Evolutionary conservation across 2,329 filamentous ascomycete species (phyloP), one percentile per base, ranked within the genome.

Genomic region (Calonectria pseudoturangicola): DNA sequence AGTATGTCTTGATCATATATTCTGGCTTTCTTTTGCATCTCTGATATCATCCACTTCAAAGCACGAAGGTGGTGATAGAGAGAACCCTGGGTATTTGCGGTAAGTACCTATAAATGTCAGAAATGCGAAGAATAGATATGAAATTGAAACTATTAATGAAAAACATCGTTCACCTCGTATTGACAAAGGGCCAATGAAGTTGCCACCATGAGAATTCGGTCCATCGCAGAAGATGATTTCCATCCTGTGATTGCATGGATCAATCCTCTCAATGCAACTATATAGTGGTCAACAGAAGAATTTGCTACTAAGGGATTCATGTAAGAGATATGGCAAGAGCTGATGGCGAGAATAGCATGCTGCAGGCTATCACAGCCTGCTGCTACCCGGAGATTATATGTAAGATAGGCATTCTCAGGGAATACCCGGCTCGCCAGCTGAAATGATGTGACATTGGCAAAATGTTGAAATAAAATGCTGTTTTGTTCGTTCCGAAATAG

Each of bases 211-310:
- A 71, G 25, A 18, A 71, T 51, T 4, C 68, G 43, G 18, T 71
- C 68, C 63, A 66, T 62, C 3, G 63, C 62, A 13, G 68, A 60
- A 18, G 50, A 71, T 10, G 68, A 66, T 16, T 66, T 71, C 63
- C 68, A 71, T 43, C 51, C 58, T 7, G 68, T 71, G n/a, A 71
- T 66, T n/a, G 68, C 68, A 18, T 71, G 68, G 1, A 41, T 71
- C 51, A 71, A 27, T 2, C 43, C 68, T 13, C 68, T 21, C 2
- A 71, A 15, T 18, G 68, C 45, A 1, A 71, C 68, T 16, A 71
- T 45, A 18, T 71, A 71, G n/a, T 71, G 68, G 9, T 71, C 68
- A 21, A 71, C n/a, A 4, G 68, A 71, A 9, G 51, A 65, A 27
- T 71, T 63, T 4, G 16, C 60, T 3, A 45, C n/a, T 5, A 27